These are phyloP conservation scores for Carpinus fangiana DNA, from an alignment of 306 rosid species.

Conservation along the genomic window DNA sequence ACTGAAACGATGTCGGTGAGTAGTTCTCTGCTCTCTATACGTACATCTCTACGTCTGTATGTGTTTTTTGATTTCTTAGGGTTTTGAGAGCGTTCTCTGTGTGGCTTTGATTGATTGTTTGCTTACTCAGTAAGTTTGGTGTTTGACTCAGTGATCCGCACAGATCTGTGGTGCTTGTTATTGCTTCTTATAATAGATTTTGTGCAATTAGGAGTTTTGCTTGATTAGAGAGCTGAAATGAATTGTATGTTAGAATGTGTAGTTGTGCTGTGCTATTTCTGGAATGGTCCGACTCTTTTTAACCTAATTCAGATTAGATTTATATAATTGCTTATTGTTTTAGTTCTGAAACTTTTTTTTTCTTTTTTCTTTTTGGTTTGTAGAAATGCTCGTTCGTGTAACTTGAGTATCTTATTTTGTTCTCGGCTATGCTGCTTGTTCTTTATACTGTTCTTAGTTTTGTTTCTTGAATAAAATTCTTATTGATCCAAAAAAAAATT, in stretches of 20 bases:
- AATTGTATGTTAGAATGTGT: background rate
- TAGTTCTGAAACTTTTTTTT: background rate
- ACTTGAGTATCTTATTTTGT: background rate
- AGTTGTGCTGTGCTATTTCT: background rate
- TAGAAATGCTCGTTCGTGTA: background rate
- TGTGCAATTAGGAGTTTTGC: background rate
- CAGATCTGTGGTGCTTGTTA: background rate
- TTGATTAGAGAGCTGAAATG: background rate
- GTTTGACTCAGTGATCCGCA: background rate
- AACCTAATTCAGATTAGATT: background rate
- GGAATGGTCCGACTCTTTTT: background rate
- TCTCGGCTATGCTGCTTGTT: background rate
- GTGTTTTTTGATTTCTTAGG: background rate
- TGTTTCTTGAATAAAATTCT: background rate
- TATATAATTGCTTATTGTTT: too few species aligned
- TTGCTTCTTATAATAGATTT: background rate
- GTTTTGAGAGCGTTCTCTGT: constrained; percentile 8
- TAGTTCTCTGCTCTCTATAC: constrained; percentile 4
- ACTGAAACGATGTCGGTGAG: constrained; percentile 47
- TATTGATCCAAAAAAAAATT: background rate
- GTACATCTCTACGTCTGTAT: background rate
- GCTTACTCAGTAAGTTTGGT: background rate
- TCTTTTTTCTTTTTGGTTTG: background rate
- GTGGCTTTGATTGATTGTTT: background rate
- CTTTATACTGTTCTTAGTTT: background rate